Evolutionary conservation across 805 yeast species (phyloP).

Genomic region (Maudiozyma serrabonitensis): DNA sequence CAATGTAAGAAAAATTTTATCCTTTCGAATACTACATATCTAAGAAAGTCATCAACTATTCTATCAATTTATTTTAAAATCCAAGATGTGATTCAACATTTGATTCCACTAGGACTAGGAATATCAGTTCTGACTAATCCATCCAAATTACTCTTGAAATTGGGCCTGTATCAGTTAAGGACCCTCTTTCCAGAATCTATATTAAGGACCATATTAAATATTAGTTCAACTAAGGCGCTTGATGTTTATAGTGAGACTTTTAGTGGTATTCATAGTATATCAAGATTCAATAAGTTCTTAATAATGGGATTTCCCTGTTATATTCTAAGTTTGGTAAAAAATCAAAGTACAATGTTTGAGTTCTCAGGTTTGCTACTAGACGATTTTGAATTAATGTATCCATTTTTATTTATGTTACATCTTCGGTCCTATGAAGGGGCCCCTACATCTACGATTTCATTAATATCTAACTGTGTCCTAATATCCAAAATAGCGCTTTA

Average conservation of each 20-base stretch:
- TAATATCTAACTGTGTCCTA: slow-evolving; percentile 3
- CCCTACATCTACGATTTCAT: background rate
- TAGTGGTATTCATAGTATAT: slow-evolving; percentile 15
- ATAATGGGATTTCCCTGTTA: slow-evolving; percentile 17
- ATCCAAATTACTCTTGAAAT: slow-evolving; percentile 13
- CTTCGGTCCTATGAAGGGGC: slow-evolving; percentile 4
- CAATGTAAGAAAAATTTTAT: slow-evolving; percentile 8
- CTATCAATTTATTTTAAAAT: slow-evolving; percentile 1
- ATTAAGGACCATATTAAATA: slow-evolving; percentile 15
- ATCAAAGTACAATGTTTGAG: background rate
- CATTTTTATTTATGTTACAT: slow-evolving; percentile 8
- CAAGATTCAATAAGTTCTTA: slow-evolving; percentile 10
- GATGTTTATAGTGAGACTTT: slow-evolving; percentile 20
- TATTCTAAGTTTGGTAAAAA: slow-evolving; percentile 4
- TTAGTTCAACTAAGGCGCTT: slow-evolving; percentile 21
- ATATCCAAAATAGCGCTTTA: background rate
- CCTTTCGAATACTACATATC: background rate
- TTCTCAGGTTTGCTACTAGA: background rate
- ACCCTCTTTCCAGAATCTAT: slow-evolving; percentile 21
- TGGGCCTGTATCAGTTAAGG: slow-evolving; percentile 23
- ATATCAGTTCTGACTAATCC: slow-evolving; percentile 8
- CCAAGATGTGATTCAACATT: slow-evolving; percentile 2
- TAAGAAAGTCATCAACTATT: background rate
- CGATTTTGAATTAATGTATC: slow-evolving; percentile 13
- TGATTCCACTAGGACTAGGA: slow-evolving; percentile 2